phyloP scores from a whole-genome alignment of 306 rosid species.

The Inga leiocalycina region DNA sequence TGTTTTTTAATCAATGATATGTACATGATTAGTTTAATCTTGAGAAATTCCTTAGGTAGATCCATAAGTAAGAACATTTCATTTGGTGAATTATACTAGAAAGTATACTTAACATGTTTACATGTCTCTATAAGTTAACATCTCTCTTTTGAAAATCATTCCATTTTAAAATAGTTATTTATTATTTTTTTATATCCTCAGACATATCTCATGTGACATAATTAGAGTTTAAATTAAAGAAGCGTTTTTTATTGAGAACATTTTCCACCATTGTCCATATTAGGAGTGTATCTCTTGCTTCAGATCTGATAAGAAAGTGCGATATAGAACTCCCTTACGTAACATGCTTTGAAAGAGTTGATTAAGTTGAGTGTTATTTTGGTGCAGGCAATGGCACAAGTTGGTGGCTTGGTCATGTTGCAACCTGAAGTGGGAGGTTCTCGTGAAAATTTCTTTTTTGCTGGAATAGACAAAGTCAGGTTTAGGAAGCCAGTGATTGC shows the following conservation, averaged over 20 bases:
- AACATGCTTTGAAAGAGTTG: not conserved
- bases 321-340: not conserved
- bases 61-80: not conserved
- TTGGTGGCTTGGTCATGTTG: conserved; percentile 90
- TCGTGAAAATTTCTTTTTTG: conserved; percentile 83
- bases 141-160: not conserved
- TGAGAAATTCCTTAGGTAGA: not conserved
- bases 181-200: conserved; percentile 52
- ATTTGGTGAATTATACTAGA: not conserved
- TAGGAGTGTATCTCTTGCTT: not conserved
- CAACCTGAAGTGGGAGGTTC: conserved; percentile 94
- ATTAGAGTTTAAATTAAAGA: conserved; percentile 33
- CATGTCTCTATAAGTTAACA: no score
- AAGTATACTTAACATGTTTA: not conserved
- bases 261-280: not conserved
- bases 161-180: not conserved
- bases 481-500: conserved; percentile 91
- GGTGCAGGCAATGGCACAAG: conserved; percentile 94
- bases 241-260: conserved; percentile 36
- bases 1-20: conserved; percentile 36
- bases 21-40: conserved; percentile 20
- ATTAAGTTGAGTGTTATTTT: conserved; percentile 27
- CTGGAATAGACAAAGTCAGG: conserved; percentile 90
- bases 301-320: not conserved
- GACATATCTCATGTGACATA: conserved; percentile 62